Evolutionary conservation across 768 basidiomycete species (phyloP), one percentile per base, ranked within the genome.

Genomic region (Russula sp.): DNA sequence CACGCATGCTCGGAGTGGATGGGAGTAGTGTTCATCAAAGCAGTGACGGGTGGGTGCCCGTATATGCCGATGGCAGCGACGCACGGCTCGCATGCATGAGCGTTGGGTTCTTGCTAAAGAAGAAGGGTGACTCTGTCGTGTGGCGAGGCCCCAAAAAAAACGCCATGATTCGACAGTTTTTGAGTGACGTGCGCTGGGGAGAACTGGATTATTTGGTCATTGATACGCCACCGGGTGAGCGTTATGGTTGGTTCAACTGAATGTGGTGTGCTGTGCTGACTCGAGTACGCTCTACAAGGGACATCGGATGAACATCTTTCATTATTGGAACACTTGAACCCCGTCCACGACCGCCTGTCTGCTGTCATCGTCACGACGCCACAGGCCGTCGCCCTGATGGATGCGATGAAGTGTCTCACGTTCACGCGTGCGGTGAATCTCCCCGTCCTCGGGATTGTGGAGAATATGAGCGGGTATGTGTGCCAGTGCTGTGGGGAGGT

Each of bases 81-180:
- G 84, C 84, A 32, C 77, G 93, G 67, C 72, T 99, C 61, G 88
- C 86, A 13, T 94, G 92, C 73, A 99, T 99, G 97, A 93, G 90
- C 70, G 93, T 98, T 9, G 97, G 93, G 2, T 98, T 98, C 73
- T 76, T 99, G 67, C 74, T 98, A 68, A 91, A 92, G 76, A 87
- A 86, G 70, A 87, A 86, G 70, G 87, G 86, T 22, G 95, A 98
- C 70, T 92, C 91, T 18, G 93, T 99, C 49, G 92, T 99, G 1
- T 99, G 97, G 97, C 77, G 97, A 69, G 97, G 97, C 0, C 97
- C 97, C 51, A 98, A 97, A 79, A 98, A 97, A 80, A 95, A 95
- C 68, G 95, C 88, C 60, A 97, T 97, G 94, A 96, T 98, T 68
- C 78, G 93, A 69, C 95, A 98, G 76, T 97, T 98, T 72, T 73